These are phyloP conservation scores for Pseudoscleropodium purum DNA, from an alignment of 225 moss, liverwort and hornwort genomes.

Conservation along the genomic window DNA sequence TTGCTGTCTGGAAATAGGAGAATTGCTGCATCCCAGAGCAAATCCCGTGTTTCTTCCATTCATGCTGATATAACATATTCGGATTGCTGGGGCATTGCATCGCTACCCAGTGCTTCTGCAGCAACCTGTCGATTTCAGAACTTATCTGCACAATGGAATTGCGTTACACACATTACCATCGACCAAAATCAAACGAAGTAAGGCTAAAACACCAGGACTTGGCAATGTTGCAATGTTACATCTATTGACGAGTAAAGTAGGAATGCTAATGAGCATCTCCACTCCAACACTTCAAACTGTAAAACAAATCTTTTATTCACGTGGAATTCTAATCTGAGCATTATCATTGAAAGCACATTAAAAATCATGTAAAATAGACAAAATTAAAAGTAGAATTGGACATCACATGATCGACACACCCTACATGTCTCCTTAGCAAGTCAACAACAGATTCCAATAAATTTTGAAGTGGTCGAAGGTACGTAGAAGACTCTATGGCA, in stretches of 20 bases:
- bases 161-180: background rate
- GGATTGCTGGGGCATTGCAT: background rate
- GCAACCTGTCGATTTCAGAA: background rate
- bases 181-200: background rate
- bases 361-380: background rate
- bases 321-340: background rate
- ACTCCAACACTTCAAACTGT: background rate
- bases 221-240: background rate
- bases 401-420: background rate
- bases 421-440: background rate
- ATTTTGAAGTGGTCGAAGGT: background rate
- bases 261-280: background rate
- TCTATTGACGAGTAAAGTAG: background rate
- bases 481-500: background rate
- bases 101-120: conserved; percentile 1
- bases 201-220: background rate
- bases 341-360: background rate
- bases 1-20: background rate
- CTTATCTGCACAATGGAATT: background rate
- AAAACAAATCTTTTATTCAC: background rate
- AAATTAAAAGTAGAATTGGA: background rate
- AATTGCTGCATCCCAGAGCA: conserved; percentile 4
- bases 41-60: conserved; percentile 10
- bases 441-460: background rate
- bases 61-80: background rate